Evolutionary conservation across 1,139 yeast genomes (phyloP).

Genomic region (Fermentozyma sake): DNA sequence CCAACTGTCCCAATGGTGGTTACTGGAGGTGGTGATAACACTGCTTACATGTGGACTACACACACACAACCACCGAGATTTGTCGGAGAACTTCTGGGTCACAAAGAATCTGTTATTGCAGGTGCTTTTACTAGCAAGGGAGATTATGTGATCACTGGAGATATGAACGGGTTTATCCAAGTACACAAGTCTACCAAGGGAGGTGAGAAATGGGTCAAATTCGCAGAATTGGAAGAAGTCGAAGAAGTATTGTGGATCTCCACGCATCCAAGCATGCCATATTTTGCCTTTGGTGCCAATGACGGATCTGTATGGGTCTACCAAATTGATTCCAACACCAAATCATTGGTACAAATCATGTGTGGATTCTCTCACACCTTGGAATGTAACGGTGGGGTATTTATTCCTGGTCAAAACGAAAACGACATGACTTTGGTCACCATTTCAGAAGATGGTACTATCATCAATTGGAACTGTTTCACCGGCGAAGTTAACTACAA

Average conservation of each 20-base stretch:
- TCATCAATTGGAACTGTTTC: conserved; percentile 88
- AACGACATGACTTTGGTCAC: conserved; percentile 66
- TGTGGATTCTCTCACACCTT: conserved; percentile 76
- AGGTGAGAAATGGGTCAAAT: conserved; percentile 77
- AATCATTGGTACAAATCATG: conserved; percentile 64
- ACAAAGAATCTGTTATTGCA: conserved; percentile 81
- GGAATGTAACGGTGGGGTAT: conserved; percentile 76
- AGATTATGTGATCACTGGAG: conserved; percentile 76
- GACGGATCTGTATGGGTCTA: conserved; percentile 97
- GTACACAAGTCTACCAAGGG: conserved; percentile 68
- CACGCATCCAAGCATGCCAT: conserved; percentile 65
- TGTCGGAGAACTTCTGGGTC: conserved; percentile 71
- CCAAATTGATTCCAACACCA: conserved; percentile 55
- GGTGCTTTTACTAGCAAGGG: conserved; percentile 87
- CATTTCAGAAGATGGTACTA: conserved; percentile 81
- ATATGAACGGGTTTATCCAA: conserved; percentile 85
- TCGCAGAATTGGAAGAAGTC: conserved; percentile 75
- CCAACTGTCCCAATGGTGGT: conserved; percentile 76
- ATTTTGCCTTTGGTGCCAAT: conserved; percentile 89
- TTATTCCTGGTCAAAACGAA: conserved; percentile 59
- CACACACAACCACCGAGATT: conserved; percentile 78
- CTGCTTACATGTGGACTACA: conserved; percentile 88
- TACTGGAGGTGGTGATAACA: conserved; percentile 88
- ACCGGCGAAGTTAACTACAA: conserved; percentile 66
- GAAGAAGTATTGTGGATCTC: conserved; percentile 74